Base-by-base conservation (phyloP, 2,329 filamentous ascomycete genomes). In the Penicillium decumbens region DNA sequence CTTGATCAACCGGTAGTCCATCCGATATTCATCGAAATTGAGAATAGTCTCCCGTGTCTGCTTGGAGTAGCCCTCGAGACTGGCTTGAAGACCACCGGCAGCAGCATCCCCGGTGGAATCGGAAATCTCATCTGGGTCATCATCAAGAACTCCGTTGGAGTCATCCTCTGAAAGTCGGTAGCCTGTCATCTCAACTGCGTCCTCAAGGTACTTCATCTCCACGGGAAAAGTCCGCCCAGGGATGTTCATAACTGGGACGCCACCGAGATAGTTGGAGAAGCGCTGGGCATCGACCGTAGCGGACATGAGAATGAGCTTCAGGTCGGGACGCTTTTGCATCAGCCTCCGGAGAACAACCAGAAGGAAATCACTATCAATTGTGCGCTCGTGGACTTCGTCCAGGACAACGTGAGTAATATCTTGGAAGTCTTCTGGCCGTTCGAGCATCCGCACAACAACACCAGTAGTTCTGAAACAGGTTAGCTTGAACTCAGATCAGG, bases 361-460 rank as follows among this genome's bases (percentile, higher is more conserved):
- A 29, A 98, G 76, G 67, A 98, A 96, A 67, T 98, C 93, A 49
- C 91, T 95, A 66, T 98, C 93, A 59, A 98, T 97, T 10, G 89
- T 88, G 54, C 92, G 84, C 69, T 98, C 93, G 65, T 98, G 93
- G 2, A 97, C 92, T 71, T 98, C 93, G 64, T 98, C 93, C n/a
- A 98, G 83, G 40, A 98, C 84, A 51, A 98, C 75, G 72, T 97
- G 93, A 0, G 92, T 95, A 45, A 98, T 85, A 56, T 96, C 92
- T 49, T 83, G 81, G 38, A 98, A 80, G 48, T 95, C 87, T 56
- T 89, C 87, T 0, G 89, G 88, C 7, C 86, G 85, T 69, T 98
- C 93, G 12, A 98, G 78, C 92, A 98, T 97, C 25, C 93, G 84
- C 77, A 98, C 88, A n/a, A 98, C 89, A 50, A 98, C 95, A 74